Evolutionary conservation across 73 alveolate genomes (phyloP), one percentile per base, ranked within the genome.

Genomic region (Symbiodinium natans): DNA sequence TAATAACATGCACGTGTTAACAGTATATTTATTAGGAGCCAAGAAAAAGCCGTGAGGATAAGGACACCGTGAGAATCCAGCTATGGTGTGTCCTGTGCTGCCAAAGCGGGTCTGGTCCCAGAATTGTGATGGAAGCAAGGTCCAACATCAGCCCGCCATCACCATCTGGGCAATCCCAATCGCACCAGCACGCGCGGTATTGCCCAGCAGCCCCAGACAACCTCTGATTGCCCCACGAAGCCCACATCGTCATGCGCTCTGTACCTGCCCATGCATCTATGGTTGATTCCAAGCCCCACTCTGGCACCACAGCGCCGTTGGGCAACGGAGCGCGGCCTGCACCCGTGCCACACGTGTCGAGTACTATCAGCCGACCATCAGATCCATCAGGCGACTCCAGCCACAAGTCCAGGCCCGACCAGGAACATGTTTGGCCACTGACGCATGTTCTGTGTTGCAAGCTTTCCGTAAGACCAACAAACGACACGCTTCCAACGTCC

Each of bases 101-200:
- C 33, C 34, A 74, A 33, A 85, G 93, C 25, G 93, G 93, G 54
- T 42, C 54, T 41, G 93, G 93, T 17, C 93, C 93, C 29, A 85
- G 27, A 63, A 85, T 46, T 43, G 54, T 85, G 36, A 85, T 56
- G 23, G 93, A 42, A 27, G 82, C 82, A 48, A 85, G 23, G 82
- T 85, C 93, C 63, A 85, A 36, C 27, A 85, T 46, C 34, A 85
- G 23, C 15, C 27, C 7, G 33, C 82, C 93, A 8, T 85, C 54
- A 2, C 52, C 77, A 48, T 7, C 54, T 3, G 93, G 93, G 82
- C 93, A 85, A 74, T 85, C 82, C 33, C 80, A 85, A 38, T 85
- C 93, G 46, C 93, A 85, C 93, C 93, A 85, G 93, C 93, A 85
- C 19, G 93, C 93, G 4, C 93, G 93, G 39, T 85, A 85, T 34